phyloP scores from a whole-genome alignment of 345 rosid genomes.

The Viola odorata region DNA sequence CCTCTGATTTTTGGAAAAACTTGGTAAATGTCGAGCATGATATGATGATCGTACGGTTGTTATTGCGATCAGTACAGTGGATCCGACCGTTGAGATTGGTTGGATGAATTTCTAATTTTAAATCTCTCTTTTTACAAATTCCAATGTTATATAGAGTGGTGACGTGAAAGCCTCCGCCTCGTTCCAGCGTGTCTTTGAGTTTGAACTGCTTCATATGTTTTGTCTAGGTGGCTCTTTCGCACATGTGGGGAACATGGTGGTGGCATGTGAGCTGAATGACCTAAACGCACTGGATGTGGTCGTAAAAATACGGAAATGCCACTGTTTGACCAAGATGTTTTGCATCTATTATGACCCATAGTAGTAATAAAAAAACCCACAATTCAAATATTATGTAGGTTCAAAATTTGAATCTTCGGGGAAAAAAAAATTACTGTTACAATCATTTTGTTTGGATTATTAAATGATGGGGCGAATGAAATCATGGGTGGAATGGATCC shows the following conservation, averaged over 20 bases:
- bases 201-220: background rate
- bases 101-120: conserved; percentile 18
- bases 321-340: background rate
- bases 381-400: too few relatives aligned
- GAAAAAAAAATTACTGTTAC: too few relatives aligned
- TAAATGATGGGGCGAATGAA: too few relatives aligned
- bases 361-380: too few relatives aligned
- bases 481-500: too few relatives aligned
- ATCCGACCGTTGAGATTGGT: conserved; percentile 48
- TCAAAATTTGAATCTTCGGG: too few relatives aligned
- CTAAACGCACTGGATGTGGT: background rate
- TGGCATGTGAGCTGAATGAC: background rate
- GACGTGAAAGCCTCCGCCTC: conserved; percentile 21
- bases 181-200: background rate
- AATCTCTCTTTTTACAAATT: conserved; percentile 13
- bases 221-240: background rate
- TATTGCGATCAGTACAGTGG: conserved; percentile 2
- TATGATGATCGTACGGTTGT: conserved; percentile 36
- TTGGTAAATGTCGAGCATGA: conserved; percentile 19
- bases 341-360: too few relatives aligned
- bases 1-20: background rate
- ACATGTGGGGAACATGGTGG: background rate
- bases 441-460: too few relatives aligned
- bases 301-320: background rate
- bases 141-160: conserved; percentile 19